Conservation (phyloP, 2,329 filamentous ascomycete species). For the Diaporthe ilicicola region DNA sequence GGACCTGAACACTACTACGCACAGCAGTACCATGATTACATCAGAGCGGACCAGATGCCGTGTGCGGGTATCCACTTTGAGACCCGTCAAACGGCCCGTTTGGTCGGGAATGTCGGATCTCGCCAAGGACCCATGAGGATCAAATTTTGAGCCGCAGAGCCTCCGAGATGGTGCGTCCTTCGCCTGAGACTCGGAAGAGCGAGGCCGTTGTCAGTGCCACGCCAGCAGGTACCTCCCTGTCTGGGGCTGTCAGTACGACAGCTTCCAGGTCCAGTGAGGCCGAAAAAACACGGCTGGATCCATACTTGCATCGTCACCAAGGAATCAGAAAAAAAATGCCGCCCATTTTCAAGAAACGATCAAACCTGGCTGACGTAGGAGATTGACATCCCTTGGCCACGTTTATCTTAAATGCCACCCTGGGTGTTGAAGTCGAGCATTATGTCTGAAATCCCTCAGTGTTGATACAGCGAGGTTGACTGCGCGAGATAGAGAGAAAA, state of each 20-base stretch:
- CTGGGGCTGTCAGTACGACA: background rate
- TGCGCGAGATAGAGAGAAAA: constrained; percentile 5
- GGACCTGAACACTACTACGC: background rate
- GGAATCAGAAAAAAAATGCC: constrained; percentile 8
- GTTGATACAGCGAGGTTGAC: background rate
- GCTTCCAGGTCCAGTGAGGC: background rate
- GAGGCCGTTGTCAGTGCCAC: constrained; percentile 7
- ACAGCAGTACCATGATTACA: constrained; percentile 11
- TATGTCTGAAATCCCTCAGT: background rate
- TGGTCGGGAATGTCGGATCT: constrained; percentile 29
- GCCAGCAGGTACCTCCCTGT: constrained; percentile 8
- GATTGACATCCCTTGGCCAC: constrained; percentile 9
- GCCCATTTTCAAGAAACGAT: constrained; percentile 5
- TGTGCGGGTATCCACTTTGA: constrained; percentile 11
- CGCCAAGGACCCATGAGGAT: constrained; percentile 16
- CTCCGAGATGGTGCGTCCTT: constrained; percentile 32
- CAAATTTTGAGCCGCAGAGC: constrained; percentile 34
- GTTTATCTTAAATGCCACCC: background rate
- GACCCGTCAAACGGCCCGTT: constrained; percentile 35
- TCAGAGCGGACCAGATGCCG: constrained; percentile 26
- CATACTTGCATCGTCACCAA: background rate
- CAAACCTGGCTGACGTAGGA: background rate
- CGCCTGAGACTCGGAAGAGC: constrained; percentile 24
- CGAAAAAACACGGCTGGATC: background rate
- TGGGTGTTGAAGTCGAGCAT: background rate